phyloP scores from a whole-genome alignment of 345 rosid genomes.

The Linum usitatissimum region DNA sequence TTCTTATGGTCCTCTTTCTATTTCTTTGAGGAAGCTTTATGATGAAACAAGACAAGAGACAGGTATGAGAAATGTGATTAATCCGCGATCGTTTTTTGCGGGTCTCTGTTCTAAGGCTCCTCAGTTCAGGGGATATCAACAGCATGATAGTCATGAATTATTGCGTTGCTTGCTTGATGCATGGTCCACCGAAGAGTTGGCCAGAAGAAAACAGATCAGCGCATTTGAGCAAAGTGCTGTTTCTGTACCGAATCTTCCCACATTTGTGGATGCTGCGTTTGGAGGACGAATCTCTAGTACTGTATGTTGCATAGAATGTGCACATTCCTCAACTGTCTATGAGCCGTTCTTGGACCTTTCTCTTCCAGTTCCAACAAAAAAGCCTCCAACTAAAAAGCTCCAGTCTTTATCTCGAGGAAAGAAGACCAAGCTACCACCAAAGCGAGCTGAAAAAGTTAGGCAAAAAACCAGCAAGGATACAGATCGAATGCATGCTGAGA shows the following conservation, averaged over 20 bases:
- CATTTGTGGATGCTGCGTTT: slow-evolving; percentile 68
- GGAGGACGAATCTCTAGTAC: slow-evolving; percentile 87
- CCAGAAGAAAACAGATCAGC: slow-evolving; percentile 32
- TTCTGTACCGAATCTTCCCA: slow-evolving; percentile 31
- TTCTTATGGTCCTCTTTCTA: slow-evolving; percentile 46
- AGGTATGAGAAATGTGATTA: slow-evolving; percentile 49
- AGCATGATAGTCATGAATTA: slow-evolving; percentile 95
- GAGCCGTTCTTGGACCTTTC: slow-evolving; percentile 96
- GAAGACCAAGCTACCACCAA: slow-evolving; percentile 64
- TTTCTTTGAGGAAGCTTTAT: slow-evolving; percentile 61
- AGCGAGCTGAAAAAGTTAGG: slow-evolving; percentile 35
- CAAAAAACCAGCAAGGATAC: slow-evolving; percentile 38
- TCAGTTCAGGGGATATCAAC: slow-evolving; percentile 85
- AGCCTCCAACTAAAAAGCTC: slow-evolving; percentile 45
- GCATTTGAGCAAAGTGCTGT: slow-evolving; percentile 23
- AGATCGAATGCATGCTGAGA: slow-evolving; percentile 24
- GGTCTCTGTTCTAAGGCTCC: slow-evolving; percentile 67
- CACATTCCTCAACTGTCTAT: slow-evolving; percentile 72
- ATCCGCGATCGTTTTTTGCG: slow-evolving; percentile 65
- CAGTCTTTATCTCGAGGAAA: slow-evolving; percentile 47
- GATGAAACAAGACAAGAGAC: slow-evolving; percentile 53
- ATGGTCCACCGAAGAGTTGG: slow-evolving; percentile 68
- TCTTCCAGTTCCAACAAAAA: slow-evolving; percentile 78
- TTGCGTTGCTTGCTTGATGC: slow-evolving; percentile 77
- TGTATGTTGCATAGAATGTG: slow-evolving; percentile 75